phyloP scores from a whole-genome alignment of 257 asterid genomes.

The Scutellaria baicalensis region DNA sequence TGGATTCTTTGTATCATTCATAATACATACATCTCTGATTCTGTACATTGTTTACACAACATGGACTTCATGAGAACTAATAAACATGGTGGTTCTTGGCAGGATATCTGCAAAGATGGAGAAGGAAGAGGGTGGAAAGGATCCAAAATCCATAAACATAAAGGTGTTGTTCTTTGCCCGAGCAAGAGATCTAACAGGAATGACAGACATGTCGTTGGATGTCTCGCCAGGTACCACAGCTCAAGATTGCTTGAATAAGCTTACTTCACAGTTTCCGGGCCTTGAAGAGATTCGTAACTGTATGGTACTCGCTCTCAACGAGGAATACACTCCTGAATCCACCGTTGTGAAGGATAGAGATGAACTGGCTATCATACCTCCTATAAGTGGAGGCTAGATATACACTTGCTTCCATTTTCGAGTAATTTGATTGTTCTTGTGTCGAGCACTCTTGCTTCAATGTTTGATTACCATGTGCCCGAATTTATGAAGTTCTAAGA shows the following conservation, averaged over 20 bases:
- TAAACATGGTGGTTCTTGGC: neutral
- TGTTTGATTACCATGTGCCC: neutral
- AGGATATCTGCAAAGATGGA: conserved; percentile 12
- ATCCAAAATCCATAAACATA: conserved; percentile 31
- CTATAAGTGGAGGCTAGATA: conserved; percentile 84
- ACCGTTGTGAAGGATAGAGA: conserved; percentile 63
- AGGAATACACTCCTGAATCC: conserved; percentile 66
- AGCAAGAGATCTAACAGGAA: conserved; percentile 81
- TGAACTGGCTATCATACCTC: conserved; percentile 93
- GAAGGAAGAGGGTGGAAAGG: conserved; percentile 18
- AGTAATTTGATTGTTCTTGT: too few relatives aligned
- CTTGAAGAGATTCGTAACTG: conserved; percentile 79
- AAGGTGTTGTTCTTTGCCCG: conserved; percentile 83
- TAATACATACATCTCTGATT: too few relatives aligned
- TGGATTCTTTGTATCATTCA: too few relatives aligned
- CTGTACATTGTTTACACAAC: neutral
- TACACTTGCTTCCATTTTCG: neutral
- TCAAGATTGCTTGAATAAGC: conserved; percentile 55
- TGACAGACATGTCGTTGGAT: conserved; percentile 45
- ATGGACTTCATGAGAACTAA: neutral
- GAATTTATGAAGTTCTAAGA: neutral
- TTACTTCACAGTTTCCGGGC: conserved; percentile 53
- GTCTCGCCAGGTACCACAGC: conserved; percentile 68
- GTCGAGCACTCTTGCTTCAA: neutral
- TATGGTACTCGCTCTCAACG: conserved; percentile 80